Conservation (phyloP, 768 basidiomycete genomes). For the Naematelia encephala region DNA sequence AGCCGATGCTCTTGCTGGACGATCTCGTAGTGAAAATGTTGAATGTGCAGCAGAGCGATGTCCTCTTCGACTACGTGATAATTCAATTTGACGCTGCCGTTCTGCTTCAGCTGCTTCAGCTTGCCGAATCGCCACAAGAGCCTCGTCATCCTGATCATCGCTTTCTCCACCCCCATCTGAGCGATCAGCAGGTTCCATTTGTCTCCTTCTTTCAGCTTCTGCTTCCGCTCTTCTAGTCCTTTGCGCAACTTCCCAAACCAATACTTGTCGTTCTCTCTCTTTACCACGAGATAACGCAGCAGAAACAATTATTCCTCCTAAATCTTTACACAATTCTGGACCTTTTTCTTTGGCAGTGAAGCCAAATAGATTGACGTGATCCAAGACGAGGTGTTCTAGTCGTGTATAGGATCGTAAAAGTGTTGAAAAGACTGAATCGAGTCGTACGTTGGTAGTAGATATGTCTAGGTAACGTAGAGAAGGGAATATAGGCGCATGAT, state of each 20-base stretch:
- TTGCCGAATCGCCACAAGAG: constrained; percentile 5
- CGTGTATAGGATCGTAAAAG: constrained; percentile 58
- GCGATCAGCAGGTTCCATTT: not conserved
- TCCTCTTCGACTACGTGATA: constrained; percentile 34
- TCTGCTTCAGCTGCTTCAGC: constrained; percentile 21
- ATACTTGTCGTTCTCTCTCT: constrained; percentile 62
- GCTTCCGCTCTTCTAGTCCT: constrained; percentile 36
- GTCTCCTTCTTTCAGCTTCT: constrained; percentile 16
- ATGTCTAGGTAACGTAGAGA: constrained; percentile 67
- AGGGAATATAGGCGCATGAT: constrained; percentile 51
- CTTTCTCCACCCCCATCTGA: constrained; percentile 8
- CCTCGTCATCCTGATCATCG: constrained; percentile 10
- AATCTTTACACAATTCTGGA: constrained; percentile 59
- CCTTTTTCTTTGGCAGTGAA: constrained; percentile 56
- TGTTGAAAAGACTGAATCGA: constrained; percentile 44
- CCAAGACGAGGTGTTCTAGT: constrained; percentile 67
- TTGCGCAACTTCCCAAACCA: constrained; percentile 36
- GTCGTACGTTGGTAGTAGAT: constrained; percentile 60
- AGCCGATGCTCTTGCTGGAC: constrained; percentile 23
- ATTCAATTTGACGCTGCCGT: constrained; percentile 17
- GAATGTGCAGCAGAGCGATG: constrained; percentile 47
- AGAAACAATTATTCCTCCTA: constrained; percentile 64
- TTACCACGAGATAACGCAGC: constrained; percentile 62
- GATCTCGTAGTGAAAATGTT: constrained; percentile 47
- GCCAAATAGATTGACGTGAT: constrained; percentile 62